Evolutionary conservation across 2,329 filamentous ascomycete genomes (phyloP), one percentile per base, ranked within the genome.

Genomic region (Amauroascus niger): DNA sequence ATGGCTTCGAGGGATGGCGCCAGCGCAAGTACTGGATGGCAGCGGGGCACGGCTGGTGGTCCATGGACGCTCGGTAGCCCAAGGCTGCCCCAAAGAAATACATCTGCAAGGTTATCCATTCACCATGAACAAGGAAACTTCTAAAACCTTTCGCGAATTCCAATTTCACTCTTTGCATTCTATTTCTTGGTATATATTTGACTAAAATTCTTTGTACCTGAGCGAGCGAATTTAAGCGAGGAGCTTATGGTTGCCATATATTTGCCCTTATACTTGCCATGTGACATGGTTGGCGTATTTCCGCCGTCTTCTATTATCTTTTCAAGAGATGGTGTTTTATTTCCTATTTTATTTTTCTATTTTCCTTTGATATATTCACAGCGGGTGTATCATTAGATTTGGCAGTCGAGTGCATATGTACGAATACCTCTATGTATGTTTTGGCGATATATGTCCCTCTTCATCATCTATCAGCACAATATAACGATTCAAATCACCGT

Each of bases 21-120:
- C 18, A 40, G 49, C 9, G 30, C 14, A 5, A 39, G 16, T 35
- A 35, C 49, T 16, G 49, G 49, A 28, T 52, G 49, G 49, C 49
- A 52, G 16, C 49, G 26, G 6, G 20, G 47, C n/a, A 20, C 33
- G n/a, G 40, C 33, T 20, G 47, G 35, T 16, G 35, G 33, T 46
- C 39, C 45, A 13, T 43, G 48, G 47, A 46, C 37, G 4, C 20
- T 48, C 14, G 35, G 32, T 11, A 18, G 26, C 20, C 2, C 26
- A 26, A 49, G 45, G 18, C 20, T 26, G 8, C 33, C 30, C 11
- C 32, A 26, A 26, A 39, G 24, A 18, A 44, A 30, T 39, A 28
- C 40, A 41, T 5, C 24, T 44, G 7, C 52, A 11, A 35, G 46
- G 14, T 28, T 54, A 24, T 20, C 52, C 18, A 14, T 30, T 39